Percentiles rank a stretch among this genome's conserved stretches.
Conservation (phyloP, 805 yeast species). For the Barnettozyma wickerhamii region DNA sequence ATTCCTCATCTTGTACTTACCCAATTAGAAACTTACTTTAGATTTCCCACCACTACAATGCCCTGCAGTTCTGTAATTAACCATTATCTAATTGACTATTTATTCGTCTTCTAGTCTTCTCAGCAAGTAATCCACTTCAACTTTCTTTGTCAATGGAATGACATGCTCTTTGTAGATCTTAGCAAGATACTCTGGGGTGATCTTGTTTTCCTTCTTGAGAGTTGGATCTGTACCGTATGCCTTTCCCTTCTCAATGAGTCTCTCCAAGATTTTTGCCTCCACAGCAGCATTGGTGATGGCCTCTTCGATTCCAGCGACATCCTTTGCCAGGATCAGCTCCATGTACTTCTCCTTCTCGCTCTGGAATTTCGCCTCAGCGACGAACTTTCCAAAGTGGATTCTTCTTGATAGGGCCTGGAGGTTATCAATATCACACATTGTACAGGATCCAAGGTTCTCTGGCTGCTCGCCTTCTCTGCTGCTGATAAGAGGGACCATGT, state of each 20-base stretch:
- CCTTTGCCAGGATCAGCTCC: constrained; percentile 58
- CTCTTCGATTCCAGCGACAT: constrained; percentile 66
- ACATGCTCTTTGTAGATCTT: constrained; percentile 81
- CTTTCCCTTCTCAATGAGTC: constrained; percentile 76
- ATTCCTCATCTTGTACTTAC: no score
- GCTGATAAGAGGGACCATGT: constrained; percentile 73
- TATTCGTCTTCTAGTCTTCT: constrained; percentile 68
- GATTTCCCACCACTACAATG: no score
- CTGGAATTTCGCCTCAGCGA: constrained; percentile 90
- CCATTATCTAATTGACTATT: no score
- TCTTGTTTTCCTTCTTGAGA: constrained; percentile 60
- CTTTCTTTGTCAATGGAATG: constrained; percentile 92
- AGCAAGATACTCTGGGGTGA: constrained; percentile 79
- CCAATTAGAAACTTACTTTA: no score
- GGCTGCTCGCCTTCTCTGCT: constrained; percentile 66
- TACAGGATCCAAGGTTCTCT: constrained; percentile 86
- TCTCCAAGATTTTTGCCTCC: constrained; percentile 74
- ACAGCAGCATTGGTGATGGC: constrained; percentile 87
- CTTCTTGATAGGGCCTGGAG: constrained; percentile 87
- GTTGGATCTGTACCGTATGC: constrained; percentile 89
- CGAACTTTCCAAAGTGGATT: constrained; percentile 96
- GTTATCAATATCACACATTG: constrained; percentile 78
- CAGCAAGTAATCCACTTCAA: constrained; percentile 87
- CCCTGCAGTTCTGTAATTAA: no score
- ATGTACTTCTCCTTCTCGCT: constrained; percentile 61